Base-by-base conservation (phyloP, 768 basidiomycete genomes). In the Lepiota venenata region DNA sequence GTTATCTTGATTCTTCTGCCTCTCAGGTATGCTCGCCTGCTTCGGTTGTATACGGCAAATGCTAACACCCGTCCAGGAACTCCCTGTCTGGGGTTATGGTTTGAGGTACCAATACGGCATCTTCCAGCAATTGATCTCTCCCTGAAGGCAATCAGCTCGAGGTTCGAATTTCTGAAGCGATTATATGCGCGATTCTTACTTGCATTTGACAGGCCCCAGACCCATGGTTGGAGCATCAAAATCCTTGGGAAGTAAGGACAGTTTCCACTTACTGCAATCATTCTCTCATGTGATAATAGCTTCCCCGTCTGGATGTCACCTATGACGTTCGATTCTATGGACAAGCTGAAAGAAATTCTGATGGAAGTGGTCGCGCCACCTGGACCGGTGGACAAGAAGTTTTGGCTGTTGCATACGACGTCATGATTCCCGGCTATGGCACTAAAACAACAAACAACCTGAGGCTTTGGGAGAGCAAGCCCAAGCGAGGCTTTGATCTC, bases 51-150 rank as follows among this genome's bases (percentile, higher is more conserved):
- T 15, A n/a, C 5, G 3, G 12, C 9, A 35, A 36, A 14, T 38
- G 21, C 15, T 10, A 10, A 39, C 53, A 85, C 83, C 61, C 82
- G 82, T 42, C 11, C 65, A 80, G 64, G 87, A 95, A 69, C 79
- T 98, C 3, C 96, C 96, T 0, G 81, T 92, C 20, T 98, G 94
- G 93, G 96, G 96, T 42, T 98, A 98, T 63, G 94, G 94, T 40
- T 71, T 97, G 55, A 75, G 94, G 41, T 96, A 93, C 79, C 85
- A 91, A 67, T 95, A 93, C 63, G 94, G 94, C 51, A 97, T 98
- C 74, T 98, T 99, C 82, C 88, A 94, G 71, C 87, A 91, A 71
- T 81, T 93, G 57, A 92, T 98, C 66, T 87, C 84, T 14, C 87
- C 87, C 0, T n/a, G 84, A 88, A 53, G 91, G 91, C 11, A 77